These are phyloP conservation scores for Daedaleopsis nitida DNA, from an alignment of 768 basidiomycete species.

Conservation along the genomic window DNA sequence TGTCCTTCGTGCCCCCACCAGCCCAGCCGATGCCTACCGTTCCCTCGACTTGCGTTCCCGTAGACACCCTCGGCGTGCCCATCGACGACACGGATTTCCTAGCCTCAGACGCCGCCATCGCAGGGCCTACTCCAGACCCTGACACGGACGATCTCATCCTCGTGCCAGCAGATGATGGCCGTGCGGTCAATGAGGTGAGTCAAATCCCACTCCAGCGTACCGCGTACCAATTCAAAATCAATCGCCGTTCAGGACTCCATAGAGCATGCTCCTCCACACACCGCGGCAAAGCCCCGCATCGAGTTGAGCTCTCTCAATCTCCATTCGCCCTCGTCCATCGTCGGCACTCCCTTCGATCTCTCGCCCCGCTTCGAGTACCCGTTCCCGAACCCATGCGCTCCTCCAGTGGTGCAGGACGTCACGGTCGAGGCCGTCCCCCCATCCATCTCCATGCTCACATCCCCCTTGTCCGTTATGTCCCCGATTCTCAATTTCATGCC, in stretches of 20 bases:
- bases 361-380: conserved; percentile 37
- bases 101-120: conserved; percentile 2
- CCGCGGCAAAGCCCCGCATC: conserved; percentile 22
- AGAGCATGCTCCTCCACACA: background rate
- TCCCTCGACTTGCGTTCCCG: conserved; percentile 22
- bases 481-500: background rate
- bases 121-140: conserved; percentile 32
- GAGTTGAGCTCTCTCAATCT: conserved; percentile 25
- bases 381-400: conserved; percentile 24
- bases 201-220: background rate
- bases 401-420: conserved; percentile 8
- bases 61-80: conserved; percentile 3
- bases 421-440: conserved; percentile 5
- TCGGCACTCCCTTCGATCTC: conserved; percentile 35
- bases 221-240: background rate
- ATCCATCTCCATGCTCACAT: background rate
- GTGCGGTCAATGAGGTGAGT: conserved; percentile 26
- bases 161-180: conserved; percentile 24
- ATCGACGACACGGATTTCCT: conserved; percentile 2
- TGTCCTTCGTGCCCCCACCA: background rate
- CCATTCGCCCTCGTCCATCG: conserved; percentile 34
- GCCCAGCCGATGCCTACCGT: conserved; percentile 27
- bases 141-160: conserved; percentile 30
- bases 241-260: background rate
- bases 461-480: background rate